A percentile compares a stretch with the other conserved stretches of the same genome.
These are phyloP conservation scores for Bidens hawaiensis DNA, from an alignment of 140 eudicot genomes.

Conservation along the genomic window DNA sequence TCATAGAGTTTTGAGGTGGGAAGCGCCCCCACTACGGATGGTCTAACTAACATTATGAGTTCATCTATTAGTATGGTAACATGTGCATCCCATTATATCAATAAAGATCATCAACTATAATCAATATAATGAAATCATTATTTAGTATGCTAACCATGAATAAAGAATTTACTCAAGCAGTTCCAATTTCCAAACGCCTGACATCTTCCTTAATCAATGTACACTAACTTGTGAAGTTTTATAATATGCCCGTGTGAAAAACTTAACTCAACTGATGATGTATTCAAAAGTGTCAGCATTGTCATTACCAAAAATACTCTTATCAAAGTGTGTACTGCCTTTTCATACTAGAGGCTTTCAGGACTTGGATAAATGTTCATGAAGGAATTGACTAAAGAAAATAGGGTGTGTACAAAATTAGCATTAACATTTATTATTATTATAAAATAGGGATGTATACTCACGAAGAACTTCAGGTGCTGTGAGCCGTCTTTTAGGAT, in stretches of 20 bases:
- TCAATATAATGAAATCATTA: neutral
- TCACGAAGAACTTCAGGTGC: slow-evolving; percentile 76
- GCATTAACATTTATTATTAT: neutral
- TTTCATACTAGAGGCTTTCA: slow-evolving; percentile 8
- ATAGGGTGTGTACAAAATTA: too few relatives aligned
- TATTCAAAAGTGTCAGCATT: slow-evolving; percentile 1
- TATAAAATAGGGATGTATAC: slow-evolving; percentile 18
- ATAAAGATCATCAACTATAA: neutral
- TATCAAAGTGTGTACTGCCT: neutral
- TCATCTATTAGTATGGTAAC: neutral
- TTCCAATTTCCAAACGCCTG: neutral
- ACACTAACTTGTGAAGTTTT: neutral
- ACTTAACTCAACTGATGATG: neutral
- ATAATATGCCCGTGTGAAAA: neutral
- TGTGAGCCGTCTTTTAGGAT: slow-evolving; percentile 56
- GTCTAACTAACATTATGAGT: too few relatives aligned
- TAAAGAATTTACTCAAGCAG: neutral
- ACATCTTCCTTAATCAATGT: slow-evolving; percentile 2
- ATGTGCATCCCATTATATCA: neutral
- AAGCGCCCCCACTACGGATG: too few relatives aligned
- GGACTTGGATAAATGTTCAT: slow-evolving; percentile 10
- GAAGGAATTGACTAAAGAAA: neutral
- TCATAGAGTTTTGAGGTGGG: too few relatives aligned
- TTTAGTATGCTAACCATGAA: neutral
- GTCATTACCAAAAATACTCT: neutral